Percentiles rank a stretch among this genome's conserved stretches.
phyloP scores from a whole-genome alignment of 2,329 filamentous ascomycete genomes.

The Hyphodiscus sp. region DNA sequence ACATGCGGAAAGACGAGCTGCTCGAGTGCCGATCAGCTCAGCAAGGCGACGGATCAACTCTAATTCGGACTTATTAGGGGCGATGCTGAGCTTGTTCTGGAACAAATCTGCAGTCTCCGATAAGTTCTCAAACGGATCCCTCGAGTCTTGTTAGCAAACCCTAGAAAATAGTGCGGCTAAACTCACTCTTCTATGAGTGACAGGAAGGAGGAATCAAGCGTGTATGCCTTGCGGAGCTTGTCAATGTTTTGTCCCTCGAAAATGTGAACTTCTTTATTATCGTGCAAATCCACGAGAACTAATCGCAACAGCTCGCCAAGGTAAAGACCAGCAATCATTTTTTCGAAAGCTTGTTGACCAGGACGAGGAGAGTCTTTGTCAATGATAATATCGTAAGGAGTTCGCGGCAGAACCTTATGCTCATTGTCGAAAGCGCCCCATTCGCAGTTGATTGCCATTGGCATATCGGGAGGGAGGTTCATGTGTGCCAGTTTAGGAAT shows the following conservation, averaged over 20 bases:
- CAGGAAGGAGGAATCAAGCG: slow-evolving; percentile 87
- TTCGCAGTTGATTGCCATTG: slow-evolving; percentile 96
- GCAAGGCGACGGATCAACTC: slow-evolving; percentile 84
- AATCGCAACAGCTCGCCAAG: slow-evolving; percentile 92
- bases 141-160: slow-evolving; percentile 31
- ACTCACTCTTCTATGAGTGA: slow-evolving; percentile 81
- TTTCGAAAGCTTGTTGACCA: slow-evolving; percentile 92
- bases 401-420: slow-evolving; percentile 77
- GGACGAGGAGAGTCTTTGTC: slow-evolving; percentile 89
- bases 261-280: slow-evolving; percentile 66
- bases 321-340: slow-evolving; percentile 95
- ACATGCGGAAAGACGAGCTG: slow-evolving; percentile 86
- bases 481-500: slow-evolving; percentile 92
- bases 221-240: slow-evolving; percentile 78
- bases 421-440: slow-evolving; percentile 97
- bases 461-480: slow-evolving; percentile 76
- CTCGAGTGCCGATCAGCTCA: slow-evolving; percentile 90
- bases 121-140: slow-evolving; percentile 92
- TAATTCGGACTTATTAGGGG: slow-evolving; percentile 68
- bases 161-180: slow-evolving; percentile 13
- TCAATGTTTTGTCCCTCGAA: slow-evolving; percentile 80
- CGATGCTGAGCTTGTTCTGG: slow-evolving; percentile 65
- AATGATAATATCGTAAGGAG: slow-evolving; percentile 78
- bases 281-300: slow-evolving; percentile 76
- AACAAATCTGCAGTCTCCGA: slow-evolving; percentile 83